phyloP scores from a whole-genome alignment of 2,329 filamentous ascomycete species.

The Penicillium verrucosum region DNA sequence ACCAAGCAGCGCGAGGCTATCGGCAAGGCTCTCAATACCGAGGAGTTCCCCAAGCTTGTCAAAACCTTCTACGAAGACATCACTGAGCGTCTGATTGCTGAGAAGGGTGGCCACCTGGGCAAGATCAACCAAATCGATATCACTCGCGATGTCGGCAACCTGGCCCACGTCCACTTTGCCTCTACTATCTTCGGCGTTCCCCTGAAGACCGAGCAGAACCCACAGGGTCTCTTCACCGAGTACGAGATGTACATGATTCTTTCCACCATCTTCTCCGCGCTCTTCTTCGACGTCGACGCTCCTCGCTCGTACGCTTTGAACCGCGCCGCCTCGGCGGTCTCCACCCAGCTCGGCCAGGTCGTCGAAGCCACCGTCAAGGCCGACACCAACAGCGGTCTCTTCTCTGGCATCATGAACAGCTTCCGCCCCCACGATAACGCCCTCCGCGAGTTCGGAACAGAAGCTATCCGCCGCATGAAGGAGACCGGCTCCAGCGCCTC shows the following conservation, averaged over 20 bases:
- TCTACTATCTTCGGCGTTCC: slow-evolving; percentile 55
- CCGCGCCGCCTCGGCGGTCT: slow-evolving; percentile 56
- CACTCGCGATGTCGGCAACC: slow-evolving; percentile 56
- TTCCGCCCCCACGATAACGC: slow-evolving; percentile 53
- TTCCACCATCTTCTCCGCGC: slow-evolving; percentile 61
- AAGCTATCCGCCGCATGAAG: slow-evolving; percentile 62
- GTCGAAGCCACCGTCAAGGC: slow-evolving; percentile 66
- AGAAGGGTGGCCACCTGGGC: slow-evolving; percentile 64
- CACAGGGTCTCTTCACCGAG: slow-evolving; percentile 54
- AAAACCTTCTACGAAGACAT: slow-evolving; percentile 65
- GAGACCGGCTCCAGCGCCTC: slow-evolving; percentile 61
- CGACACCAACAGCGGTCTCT: slow-evolving; percentile 53
- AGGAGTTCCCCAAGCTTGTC: slow-evolving; percentile 60
- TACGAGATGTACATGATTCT: slow-evolving; percentile 60
- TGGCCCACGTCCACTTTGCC: slow-evolving; percentile 56
- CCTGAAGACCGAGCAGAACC: slow-evolving; percentile 52
- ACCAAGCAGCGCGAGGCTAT: slow-evolving; percentile 53
- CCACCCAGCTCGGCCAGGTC: slow-evolving; percentile 57
- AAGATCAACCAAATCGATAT: slow-evolving; percentile 67
- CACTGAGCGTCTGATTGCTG: slow-evolving; percentile 58
- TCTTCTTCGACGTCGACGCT: slow-evolving; percentile 66
- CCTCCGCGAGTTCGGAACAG: slow-evolving; percentile 62
- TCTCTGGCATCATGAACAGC: slow-evolving; percentile 51
- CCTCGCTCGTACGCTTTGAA: slow-evolving; percentile 64
- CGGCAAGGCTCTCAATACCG: slow-evolving; percentile 57